Conservation (phyloP, 148 eudicot species). For the Chenopodium suecicum region DNA sequence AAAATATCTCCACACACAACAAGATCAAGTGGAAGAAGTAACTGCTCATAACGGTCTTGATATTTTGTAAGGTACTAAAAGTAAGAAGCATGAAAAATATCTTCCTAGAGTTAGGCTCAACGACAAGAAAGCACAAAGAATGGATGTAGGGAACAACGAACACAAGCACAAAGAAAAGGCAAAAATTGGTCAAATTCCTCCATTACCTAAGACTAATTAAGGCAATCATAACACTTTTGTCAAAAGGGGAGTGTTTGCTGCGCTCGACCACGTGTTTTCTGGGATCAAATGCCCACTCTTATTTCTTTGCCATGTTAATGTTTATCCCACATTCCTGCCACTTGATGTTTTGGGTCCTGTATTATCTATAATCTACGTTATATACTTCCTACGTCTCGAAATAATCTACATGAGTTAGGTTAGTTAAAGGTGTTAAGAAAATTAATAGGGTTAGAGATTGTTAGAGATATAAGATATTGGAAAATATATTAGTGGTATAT, state of each 20-base stretch:
- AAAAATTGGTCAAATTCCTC: slow-evolving; percentile 1
- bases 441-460: no score
- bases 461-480: no score
- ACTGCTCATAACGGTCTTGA: background rate
- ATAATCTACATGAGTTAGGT: no score
- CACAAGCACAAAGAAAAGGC: background rate
- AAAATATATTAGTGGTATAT: no score
- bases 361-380: background rate
- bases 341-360: slow-evolving; percentile 12
- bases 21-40: background rate
- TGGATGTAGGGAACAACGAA: background rate
- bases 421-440: no score
- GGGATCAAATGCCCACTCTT: background rate
- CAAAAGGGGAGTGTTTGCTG: slow-evolving; percentile 8
- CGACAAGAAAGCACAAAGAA: background rate
- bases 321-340: background rate
- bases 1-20: background rate
- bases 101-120: background rate
- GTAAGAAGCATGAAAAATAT: no score
- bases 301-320: background rate
- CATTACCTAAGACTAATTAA: background rate
- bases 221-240: background rate
- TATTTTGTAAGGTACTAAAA: background rate
- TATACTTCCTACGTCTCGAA: no score
- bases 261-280: background rate